Evolutionary conservation across 2,329 filamentous ascomycete species (phyloP), one percentile per base, ranked within the genome.

Genomic region (Penicillium sp.): DNA sequence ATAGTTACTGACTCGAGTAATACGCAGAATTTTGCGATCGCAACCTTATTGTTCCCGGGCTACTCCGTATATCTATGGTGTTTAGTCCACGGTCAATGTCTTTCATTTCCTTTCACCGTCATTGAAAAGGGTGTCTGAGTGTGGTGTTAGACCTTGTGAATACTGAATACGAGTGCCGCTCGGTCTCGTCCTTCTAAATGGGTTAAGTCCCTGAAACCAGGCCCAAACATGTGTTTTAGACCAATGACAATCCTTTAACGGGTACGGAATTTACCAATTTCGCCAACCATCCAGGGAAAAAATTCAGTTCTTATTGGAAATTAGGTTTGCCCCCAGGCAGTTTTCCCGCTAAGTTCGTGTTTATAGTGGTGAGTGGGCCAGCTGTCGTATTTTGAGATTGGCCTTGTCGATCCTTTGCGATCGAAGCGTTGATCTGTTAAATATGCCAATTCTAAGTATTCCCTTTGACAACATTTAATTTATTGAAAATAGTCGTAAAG

Each of bases 371-470:
- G 18, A 18, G 43, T 48, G 52, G 52, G 37, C 22, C 20, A 38
- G 16, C 5, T 34, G 44, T 50, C 53, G 53, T 55, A 55, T 55
- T 50, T 50, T 50, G 32, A 50, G 26, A 50, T 32, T 55, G 6
- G 53, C 39, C 4, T 39, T 6, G 53, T 35, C 53, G 53, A 55
- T 55, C 52, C 32, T 11, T 37, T 7, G n/a, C 24, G 24, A 55
- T 50, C 52, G 6, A 14, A n/a, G n/a, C 14, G 34, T 24, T 16
- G 20, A n/a, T 11, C 29, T 11, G 3, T 20, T 24, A 5, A 5
- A 32, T 8, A 46, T 20, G 18, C 7, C 4, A 18, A 37, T 24
- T 18, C 44, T n/a, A 11, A 24, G 7, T 16, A 42, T 24, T 14
- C 10, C 39, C 7, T 24, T 26, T 16, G 7, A 16, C 3, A 10